phyloP scores from a whole-genome alignment of 139 green algal genomes.

The Astrephomene gubernaculifera region DNA sequence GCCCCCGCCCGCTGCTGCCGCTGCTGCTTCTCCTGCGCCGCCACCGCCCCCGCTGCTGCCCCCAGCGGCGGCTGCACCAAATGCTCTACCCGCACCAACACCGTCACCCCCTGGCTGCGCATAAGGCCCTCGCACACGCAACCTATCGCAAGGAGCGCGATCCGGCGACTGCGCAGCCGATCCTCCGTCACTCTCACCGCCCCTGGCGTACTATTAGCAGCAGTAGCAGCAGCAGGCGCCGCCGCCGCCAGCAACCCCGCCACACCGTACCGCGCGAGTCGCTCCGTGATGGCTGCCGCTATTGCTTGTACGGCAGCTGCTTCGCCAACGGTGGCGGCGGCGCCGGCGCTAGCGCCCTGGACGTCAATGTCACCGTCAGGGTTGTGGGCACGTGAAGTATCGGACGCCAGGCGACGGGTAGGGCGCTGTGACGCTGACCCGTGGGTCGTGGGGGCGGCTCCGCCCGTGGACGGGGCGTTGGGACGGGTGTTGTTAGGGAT shows the following conservation, averaged over 20 bases:
- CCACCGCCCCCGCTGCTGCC: not conserved
- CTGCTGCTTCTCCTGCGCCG: not conserved
- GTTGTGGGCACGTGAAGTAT: not conserved
- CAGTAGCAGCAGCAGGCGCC: not conserved
- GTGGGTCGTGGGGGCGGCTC: not conserved
- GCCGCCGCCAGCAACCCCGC: not conserved
- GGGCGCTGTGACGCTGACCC: not conserved
- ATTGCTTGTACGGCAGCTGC: not conserved
- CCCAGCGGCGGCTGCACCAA: not conserved
- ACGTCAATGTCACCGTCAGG: not conserved
- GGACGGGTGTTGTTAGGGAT: not conserved
- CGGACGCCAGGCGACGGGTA: not conserved
- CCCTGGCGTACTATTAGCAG: not conserved
- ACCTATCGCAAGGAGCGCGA: slow-evolving; percentile 12
- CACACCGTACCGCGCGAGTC: too few relatives aligned
- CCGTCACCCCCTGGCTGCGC: not conserved
- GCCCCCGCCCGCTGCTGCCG: not conserved
- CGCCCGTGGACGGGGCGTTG: not conserved
- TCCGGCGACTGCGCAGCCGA: not conserved
- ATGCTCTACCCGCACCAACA: slow-evolving; percentile 1
- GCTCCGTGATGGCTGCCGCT: not conserved
- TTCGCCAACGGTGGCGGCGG: not conserved
- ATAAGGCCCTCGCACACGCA: not conserved
- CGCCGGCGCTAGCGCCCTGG: not conserved
- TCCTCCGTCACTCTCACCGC: not conserved